These are phyloP conservation scores for Penicillium fimorum DNA, from an alignment of 495 filamentous ascomycete genomes.

Conservation along the genomic window DNA sequence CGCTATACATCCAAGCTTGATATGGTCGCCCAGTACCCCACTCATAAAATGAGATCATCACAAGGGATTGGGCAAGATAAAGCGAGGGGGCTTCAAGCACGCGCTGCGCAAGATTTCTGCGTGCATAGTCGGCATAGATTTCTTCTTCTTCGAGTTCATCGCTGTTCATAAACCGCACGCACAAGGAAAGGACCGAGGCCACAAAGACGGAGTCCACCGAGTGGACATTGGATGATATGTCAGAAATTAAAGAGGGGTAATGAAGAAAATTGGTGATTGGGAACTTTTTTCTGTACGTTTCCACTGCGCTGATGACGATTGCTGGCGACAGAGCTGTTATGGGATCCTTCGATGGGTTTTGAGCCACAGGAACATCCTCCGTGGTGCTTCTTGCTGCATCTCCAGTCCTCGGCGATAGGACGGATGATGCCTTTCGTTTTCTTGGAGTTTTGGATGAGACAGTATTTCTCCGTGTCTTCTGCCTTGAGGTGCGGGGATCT, in stretches of 20 bases:
- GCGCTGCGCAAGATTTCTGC: conserved; percentile 35
- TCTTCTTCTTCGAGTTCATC: conserved; percentile 32
- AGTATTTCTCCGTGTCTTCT: conserved; percentile 5
- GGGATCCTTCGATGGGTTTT: conserved; percentile 17
- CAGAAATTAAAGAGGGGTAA: conserved; percentile 43
- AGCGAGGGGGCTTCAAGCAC: conserved; percentile 44
- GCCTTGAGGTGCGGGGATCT: conserved; percentile 28
- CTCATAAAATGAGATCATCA: conserved; percentile 46
- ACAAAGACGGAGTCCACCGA: conserved; percentile 44
- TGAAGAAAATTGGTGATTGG: conserved; percentile 46
- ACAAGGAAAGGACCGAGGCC: conserved; percentile 41
- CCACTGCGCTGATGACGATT: conserved; percentile 39
- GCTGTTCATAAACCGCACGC: conserved; percentile 38
- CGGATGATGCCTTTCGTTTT: conserved; percentile 18
- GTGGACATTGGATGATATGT: conserved; percentile 35
- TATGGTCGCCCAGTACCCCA: conserved; percentile 47
- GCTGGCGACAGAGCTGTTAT: conserved; percentile 29
- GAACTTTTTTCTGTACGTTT: conserved; percentile 45
- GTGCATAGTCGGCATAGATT: conserved; percentile 40
- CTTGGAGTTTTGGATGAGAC: conserved; percentile 5
- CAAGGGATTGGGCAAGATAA: conserved; percentile 42
- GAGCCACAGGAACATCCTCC: conserved; percentile 1
- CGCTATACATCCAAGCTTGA: conserved; percentile 50
- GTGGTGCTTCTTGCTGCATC: neutral
- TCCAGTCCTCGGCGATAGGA: neutral